Evolutionary conservation across 2,329 filamentous ascomycete species (phyloP), one percentile per base, ranked within the genome.

Genomic region (Penicillium verrucosum): DNA sequence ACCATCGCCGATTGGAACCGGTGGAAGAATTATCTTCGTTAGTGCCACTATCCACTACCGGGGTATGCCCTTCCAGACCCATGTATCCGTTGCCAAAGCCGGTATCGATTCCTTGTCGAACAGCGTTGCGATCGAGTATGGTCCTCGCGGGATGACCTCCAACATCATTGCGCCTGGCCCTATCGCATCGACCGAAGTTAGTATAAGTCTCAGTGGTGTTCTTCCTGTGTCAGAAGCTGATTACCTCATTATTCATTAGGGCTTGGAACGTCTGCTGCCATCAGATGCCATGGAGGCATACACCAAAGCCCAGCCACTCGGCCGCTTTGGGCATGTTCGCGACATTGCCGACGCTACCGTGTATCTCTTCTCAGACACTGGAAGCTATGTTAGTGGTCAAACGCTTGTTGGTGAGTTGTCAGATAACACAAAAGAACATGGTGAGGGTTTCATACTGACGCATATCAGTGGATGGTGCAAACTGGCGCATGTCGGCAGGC

Each of bases 301-400:
- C 1, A 65, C 80, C 34, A 77, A 81, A 27, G 60, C 65, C 2
- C 82, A 96, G 37, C 94, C 94, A 0, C 76, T 87, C 2, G 91
- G 91, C 1, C 82, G 92, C 55, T 85, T 86, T 73, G 94, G 93
- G 7, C 84, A 84, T 0, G 85, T 96, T 27, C 89, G 88, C 62
- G 93, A 99, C 69, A 92, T 99, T 67, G 89, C 92, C 0, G 93
- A 99, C 74, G 90, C 93, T 1, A 97, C 93, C 0, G 84, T 97
- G 0, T 99, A 87, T 67, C 73, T 97, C 54, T 94, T 97, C 70
- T 89, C 89, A 44, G 89, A 96, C 44, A 86, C 90, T 0, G 93
- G 88, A 0, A 91, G 88, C 70, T 96, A 89, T 72, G 85, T 97
- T 45, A 96, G 89, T 64, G 94, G 92, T 1, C 87, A 91, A 63